These are phyloP conservation scores for Candida lessepsii DNA, from an alignment of 805 yeast species.

Conservation along the genomic window DNA sequence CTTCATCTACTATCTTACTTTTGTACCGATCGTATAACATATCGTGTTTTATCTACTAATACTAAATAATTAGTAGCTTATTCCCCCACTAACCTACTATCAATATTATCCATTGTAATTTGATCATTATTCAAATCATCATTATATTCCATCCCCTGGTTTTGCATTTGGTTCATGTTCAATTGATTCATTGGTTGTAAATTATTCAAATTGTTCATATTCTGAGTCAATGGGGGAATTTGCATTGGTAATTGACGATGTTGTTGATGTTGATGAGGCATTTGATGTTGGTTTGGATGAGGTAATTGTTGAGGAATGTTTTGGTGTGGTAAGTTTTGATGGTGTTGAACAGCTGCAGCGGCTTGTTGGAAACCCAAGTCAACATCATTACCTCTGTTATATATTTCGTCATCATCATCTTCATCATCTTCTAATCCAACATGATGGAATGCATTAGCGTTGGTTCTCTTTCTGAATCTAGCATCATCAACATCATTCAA, in stretches of 20 bases:
- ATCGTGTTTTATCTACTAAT: too few species aligned
- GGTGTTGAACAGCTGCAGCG: constrained; percentile 24
- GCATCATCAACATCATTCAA: constrained; percentile 16
- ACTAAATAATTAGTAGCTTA: too few species aligned
- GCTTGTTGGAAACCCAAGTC: constrained; percentile 19
- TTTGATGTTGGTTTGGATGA: constrained; percentile 17
- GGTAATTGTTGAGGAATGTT: constrained; percentile 24
- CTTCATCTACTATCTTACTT: constrained; percentile 46
- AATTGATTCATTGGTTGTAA: constrained; percentile 6
- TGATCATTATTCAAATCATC: constrained; percentile 22
- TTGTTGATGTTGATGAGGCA: constrained; percentile 17
- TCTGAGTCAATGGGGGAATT: background rate
- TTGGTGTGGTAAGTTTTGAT: constrained; percentile 29
- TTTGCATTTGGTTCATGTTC: constrained; percentile 1
- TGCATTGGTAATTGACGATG: constrained; percentile 7
- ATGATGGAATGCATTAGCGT: constrained; percentile 26
- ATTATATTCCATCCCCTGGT: constrained; percentile 3
- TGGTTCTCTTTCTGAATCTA: constrained; percentile 23
- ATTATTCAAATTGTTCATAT: constrained; percentile 1
- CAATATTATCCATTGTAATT: constrained; percentile 44
- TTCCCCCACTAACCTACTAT: constrained; percentile 45
- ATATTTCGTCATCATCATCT: constrained; percentile 18
- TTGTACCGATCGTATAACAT: too few species aligned
- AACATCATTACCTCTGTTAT: constrained; percentile 18
- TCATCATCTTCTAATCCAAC: constrained; percentile 21